Base-by-base conservation (phyloP, 1,284 basidiomycete genomes). In the Rhodotorula sp. region DNA sequence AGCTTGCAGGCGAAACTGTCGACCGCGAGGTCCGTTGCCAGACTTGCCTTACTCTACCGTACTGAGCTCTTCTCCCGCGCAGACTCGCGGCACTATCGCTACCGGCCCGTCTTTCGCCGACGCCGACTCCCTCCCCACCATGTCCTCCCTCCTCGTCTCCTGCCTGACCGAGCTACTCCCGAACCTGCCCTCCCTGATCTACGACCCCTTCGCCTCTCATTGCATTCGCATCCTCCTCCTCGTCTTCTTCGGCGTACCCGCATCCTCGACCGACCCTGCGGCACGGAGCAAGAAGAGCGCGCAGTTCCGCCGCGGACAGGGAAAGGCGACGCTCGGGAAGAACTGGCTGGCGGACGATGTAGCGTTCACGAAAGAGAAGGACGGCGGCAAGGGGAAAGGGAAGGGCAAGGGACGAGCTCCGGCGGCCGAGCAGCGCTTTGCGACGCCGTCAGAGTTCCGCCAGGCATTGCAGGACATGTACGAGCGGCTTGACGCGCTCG, bases 131-230 rank as follows among this genome's bases (percentile, higher is more conserved):
- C 82, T 95, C 51, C 87, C 88, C 13, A 89, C 88, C 0, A 84
- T 93, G 79, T 88, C 87, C 0, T 84, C 87, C 57, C 84, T 91
- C 24, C 80, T 90, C 24, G 77, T 88, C 39, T 87, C 88, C 71
- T 81, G 87, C 30, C 86, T 86, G 74, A 84, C 90, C 88, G 91
- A 92, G 83, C 76, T 93, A 34, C 77, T 87, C 2, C 86, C 89
- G 2, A 81, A 81, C 9, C 82, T 93, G 32, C 81, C 87, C 0
- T 81, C 83, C 8, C 84, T 94, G 44, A 81, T 94, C 47, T 86
- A 89, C 81, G 88, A 94, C 76, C 87, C 89, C 27, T 94, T 93
- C 77, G 92, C 88, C 34, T 93, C 93, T 0, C 94, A 95, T 75
- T 90, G 92, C 49, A 75, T 94, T 59, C 88, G 92, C 48, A 86